Base-by-base conservation (phyloP, 1,139 yeast species). In the Blastobotrys apis region DNA sequence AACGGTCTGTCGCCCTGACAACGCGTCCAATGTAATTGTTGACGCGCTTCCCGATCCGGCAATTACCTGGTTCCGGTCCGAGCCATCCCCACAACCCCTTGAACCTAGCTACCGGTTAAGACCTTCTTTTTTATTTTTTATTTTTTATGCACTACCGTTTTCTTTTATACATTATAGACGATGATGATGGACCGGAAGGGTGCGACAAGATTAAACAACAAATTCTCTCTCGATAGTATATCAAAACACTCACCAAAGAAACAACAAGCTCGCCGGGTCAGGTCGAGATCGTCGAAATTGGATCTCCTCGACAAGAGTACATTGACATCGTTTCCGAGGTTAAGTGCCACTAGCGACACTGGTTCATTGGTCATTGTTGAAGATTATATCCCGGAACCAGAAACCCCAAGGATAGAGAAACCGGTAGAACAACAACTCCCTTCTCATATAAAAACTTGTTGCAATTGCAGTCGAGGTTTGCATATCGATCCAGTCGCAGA, bases 241-340 rank as follows among this genome's bases (percentile, higher is more conserved):
- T 23, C 22, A 31, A 38, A 17, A 22, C 22, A 22, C 30, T 12
- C 27, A 17, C 12, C 13, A 29, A 10, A 10, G 6, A n/a, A 26
- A 5, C 19, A 30, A 34, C 34, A n/a, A n/a, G n/a, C 35, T 20
- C 30, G 39, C 12, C 30, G 36, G 22, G 37, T 63, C 10, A 47
- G 57, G 27, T 55, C 53, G 15, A 62, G 62, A 37, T 59, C 64
- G 13, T 81, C 88, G 1, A 72, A 72, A 46, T 65, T 83, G 10
- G 88, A 82, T 51, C 66, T 81, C 45, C 69, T 82, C 4, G 87
- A 83, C 56, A 77, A 72, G 54, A 71, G 74, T 5, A 73, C 75
- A 16, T 63, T 83, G 43, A 82, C 90, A 0, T 80, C 87, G 1
- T 74, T 2, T 83, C 82, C 60, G 55, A 23, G 36, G 25, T 29